Evolutionary conservation across 441 rosid species (phyloP).

Genomic region (Syzygium malaccense): DNA sequence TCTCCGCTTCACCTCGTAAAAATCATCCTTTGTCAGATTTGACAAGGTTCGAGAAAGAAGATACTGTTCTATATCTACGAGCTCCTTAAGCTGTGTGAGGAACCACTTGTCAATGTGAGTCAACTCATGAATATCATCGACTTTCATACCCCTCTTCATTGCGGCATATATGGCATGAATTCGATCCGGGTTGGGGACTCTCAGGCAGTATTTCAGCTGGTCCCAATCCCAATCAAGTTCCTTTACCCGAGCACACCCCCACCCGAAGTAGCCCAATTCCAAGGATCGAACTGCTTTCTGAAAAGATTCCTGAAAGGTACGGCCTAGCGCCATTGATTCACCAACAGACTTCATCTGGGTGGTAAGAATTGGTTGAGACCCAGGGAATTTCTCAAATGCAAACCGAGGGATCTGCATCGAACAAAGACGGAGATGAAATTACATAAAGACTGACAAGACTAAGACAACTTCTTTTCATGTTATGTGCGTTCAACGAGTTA

Average conservation of each 20-base stretch:
- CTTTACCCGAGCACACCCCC: slow-evolving; percentile 81
- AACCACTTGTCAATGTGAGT: slow-evolving; percentile 92
- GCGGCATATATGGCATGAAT: slow-evolving; percentile 91
- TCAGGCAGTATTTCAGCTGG: slow-evolving; percentile 69
- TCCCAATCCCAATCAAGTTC: slow-evolving; percentile 95
- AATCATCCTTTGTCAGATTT: slow-evolving; percentile 66
- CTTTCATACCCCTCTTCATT: slow-evolving; percentile 94
- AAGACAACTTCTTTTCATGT: background rate
- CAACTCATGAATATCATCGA: slow-evolving; percentile 70
- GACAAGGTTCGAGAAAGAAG: slow-evolving; percentile 55
- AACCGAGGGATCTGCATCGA: slow-evolving; percentile 79
- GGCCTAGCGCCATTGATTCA: slow-evolving; percentile 89
- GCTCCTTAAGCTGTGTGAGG: slow-evolving; percentile 83
- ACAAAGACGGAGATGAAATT: background rate
- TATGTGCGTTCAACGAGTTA: background rate
- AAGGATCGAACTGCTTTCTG: slow-evolving; percentile 85
- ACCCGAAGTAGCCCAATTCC: slow-evolving; percentile 78
- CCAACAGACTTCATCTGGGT: slow-evolving; percentile 99
- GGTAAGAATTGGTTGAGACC: slow-evolving; percentile 84
- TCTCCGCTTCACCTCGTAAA: slow-evolving; percentile 67
- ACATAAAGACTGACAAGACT: background rate
- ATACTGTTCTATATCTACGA: slow-evolving; percentile 86
- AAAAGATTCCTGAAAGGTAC: slow-evolving; percentile 95
- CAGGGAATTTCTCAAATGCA: slow-evolving; percentile 98
- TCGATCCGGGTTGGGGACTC: slow-evolving; percentile 87